phyloP scores from a whole-genome alignment of 2,329 filamentous ascomycete species.

The Colletotrichum spaethianum region DNA sequence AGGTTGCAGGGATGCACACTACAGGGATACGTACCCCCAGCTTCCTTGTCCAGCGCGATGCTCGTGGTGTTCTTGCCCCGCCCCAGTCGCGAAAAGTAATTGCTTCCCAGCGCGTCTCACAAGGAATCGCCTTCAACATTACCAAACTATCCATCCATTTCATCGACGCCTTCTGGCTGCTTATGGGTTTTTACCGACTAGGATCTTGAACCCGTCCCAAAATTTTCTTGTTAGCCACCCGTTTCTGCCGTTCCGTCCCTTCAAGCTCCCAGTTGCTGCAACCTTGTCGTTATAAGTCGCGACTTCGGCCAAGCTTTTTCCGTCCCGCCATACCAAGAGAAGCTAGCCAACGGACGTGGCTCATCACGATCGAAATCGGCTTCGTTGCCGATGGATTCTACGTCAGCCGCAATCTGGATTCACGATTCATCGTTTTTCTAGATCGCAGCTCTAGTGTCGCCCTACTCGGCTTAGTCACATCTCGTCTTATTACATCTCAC shows the following conservation, averaged over 20 bases:
- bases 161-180: not conserved
- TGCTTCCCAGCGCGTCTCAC: conserved; percentile 14
- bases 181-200: not conserved
- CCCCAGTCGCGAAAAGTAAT: conserved; percentile 32
- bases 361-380: not conserved
- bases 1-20: not conserved
- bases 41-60: not conserved
- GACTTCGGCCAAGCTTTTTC: not conserved
- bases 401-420: not conserved
- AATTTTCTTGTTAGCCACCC: not conserved
- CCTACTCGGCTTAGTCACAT: not conserved
- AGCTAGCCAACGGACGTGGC: not conserved
- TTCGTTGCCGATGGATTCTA: not conserved
- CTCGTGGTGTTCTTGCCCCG: not conserved
- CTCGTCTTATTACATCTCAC: not conserved
- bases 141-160: not conserved
- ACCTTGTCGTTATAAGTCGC: not conserved
- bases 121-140: not conserved
- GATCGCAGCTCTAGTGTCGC: not conserved
- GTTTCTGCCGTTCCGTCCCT: not conserved
- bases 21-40: conserved; percentile 1
- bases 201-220: not conserved
- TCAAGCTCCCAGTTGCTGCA: not conserved
- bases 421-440: too few relatives aligned
- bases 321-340: not conserved